Base-by-base conservation (phyloP, 2,329 filamentous ascomycete genomes). In the Paramyrothecium sp. region DNA sequence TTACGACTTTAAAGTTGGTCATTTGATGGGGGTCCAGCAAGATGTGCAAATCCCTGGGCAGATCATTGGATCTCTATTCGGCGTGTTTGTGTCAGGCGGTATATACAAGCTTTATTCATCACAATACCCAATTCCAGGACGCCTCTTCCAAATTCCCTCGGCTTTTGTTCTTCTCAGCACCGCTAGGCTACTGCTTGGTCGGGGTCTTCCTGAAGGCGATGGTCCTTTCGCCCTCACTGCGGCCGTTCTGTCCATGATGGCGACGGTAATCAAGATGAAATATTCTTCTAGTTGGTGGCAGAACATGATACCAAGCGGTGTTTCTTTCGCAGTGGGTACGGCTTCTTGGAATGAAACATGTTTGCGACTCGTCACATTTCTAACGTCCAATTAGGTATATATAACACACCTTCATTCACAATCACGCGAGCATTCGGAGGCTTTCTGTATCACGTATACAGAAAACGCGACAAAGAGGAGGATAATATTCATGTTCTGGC, bases 311-410 rank as follows among this genome's bases (percentile, higher is more conserved):
- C 54, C 54, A 17, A 38, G 44, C 22, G 54, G 54, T 16, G 54
- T 55, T 23, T 16, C 54, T 8, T 55, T 55, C 41, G 44, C 54
- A 12, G 30, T 55, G 22, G 54, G 54, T 55, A 54, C 26, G 53
- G 19, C 21, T 21, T n/a, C 13, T 19, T 50, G n/a, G 48, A 8
- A 21, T 10, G 19, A 48, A 20, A 48, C 44, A 8, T n/a, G 44
- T n/a, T n/a, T n/a, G n/a, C n/a, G n/a, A n/a, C n/a, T n/a, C n/a
- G n/a, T n/a, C n/a, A 48, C 44, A 17, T 44, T 17, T 34, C 22
- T 54, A 21, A 54, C 38, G 19, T 17, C 38, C 22, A 16, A 30
- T 22, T 48, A 54, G 53, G 53, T 17, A 54, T 54, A 19, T 54
- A 54, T 22, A 47, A 47, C 38, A 54, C 53, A 30, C 53, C 53